These are phyloP conservation scores for Nepenthes gracilis DNA, from an alignment of 148 eudicot species.

Conservation along the genomic window DNA sequence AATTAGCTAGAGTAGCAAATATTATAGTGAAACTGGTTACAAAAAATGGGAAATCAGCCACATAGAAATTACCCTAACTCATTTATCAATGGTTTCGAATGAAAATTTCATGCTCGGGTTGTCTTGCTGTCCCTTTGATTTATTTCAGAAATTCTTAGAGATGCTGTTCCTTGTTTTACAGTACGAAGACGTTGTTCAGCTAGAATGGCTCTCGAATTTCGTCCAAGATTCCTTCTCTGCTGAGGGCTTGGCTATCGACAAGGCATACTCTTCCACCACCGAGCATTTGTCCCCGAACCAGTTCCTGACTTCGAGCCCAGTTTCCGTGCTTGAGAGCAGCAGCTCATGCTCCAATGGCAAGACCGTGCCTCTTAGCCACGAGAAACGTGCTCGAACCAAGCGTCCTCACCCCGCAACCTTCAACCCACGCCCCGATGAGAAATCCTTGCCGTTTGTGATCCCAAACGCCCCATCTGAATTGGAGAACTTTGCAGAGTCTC, in stretches of 20 bases:
- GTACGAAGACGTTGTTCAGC: slow-evolving; percentile 78
- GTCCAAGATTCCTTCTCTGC: slow-evolving; percentile 71
- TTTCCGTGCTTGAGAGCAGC: slow-evolving; percentile 64
- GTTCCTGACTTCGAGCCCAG: slow-evolving; percentile 57
- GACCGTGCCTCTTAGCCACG: slow-evolving; percentile 24
- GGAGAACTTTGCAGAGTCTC: slow-evolving; percentile 24
- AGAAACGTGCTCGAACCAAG: slow-evolving; percentile 61
- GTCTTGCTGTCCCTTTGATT: no score
- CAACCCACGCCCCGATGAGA: slow-evolving; percentile 25
- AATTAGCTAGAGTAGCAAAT: no score
- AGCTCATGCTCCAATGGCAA: slow-evolving; percentile 33
- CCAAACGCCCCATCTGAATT: slow-evolving; percentile 11
- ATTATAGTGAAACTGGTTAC: no score
- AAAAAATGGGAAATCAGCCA: no score
- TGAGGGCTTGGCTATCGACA: slow-evolving; percentile 40
- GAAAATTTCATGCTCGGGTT: no score
- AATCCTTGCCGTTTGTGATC: slow-evolving; percentile 18
- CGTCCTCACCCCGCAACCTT: slow-evolving; percentile 71
- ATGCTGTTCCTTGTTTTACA: slow-evolving; percentile 13
- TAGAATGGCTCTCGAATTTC: slow-evolving; percentile 77
- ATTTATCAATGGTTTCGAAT: no score
- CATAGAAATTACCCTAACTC: no score
- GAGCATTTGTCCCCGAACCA: slow-evolving; percentile 23
- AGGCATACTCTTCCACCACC: slow-evolving; percentile 5
- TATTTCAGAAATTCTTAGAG: no score